Evolutionary conservation across 148 eudicot species (phyloP), one percentile per base, ranked within the genome.

Genomic region (Tetragonia tetragonoides): DNA sequence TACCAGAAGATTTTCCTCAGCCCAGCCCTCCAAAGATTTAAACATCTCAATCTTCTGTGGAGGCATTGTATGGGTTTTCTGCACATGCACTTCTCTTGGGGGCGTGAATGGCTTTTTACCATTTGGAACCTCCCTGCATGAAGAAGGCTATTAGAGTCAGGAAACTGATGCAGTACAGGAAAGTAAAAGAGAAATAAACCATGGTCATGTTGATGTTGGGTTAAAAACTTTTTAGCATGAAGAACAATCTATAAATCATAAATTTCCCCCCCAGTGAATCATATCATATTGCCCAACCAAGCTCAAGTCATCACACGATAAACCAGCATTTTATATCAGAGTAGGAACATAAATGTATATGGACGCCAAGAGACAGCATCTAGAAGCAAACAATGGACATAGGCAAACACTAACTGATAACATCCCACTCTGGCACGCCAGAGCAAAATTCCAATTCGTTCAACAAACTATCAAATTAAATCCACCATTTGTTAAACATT

Each of bases 31-130:
- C 41, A 86, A 24, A 23, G 88, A 86, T 28, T 78, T 83, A 62
- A 86, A 86, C 24, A 86, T 81, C 72, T 86, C 88, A 3, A 86
- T 73, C 84, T 86, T 86, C 73, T 86, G 81, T 14, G 86, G 88
- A 47, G 86, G 76, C 79, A 86, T 62, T 56, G 88, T 68, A 67
- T 86, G 88, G 24, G 84, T 78, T 78, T 79, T 86, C 46, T 86
- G 88, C 6, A 73, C 76, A 69, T 78, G 81, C 14, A 83, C 84
- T 73, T 83, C 86, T 46, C 74, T 79, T 16, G 86, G 86, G 16
- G 88, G 86, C 82, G 70, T 81, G 70, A 44, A 81, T 17, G 86
- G 83, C 69, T 78, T 83, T 40, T 75, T 81, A 1, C 70, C 82
- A 34, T 78, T 78, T 15, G 72, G 68, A 15, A 38, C 71, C 34